Conservation (phyloP, 495 filamentous ascomycete genomes). For the Neurospora sp. region DNA sequence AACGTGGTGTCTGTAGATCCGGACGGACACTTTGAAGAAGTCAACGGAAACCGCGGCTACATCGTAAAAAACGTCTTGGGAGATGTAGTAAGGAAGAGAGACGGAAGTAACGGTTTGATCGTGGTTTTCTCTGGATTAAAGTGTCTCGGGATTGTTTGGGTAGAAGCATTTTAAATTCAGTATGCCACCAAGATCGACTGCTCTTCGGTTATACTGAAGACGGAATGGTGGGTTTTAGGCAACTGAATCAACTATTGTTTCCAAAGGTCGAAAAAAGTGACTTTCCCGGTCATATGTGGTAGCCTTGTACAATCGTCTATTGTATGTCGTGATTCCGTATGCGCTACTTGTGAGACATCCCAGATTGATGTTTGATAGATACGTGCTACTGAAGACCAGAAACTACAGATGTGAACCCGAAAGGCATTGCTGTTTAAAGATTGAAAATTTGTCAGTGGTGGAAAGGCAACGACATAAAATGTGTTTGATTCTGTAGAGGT, state of each 20-base stretch:
- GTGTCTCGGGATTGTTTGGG: background rate
- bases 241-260: background rate
- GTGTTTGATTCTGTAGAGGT: too few relatives aligned
- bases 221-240: background rate
- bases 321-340: background rate
- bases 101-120: background rate
- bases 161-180: background rate
- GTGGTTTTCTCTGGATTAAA: background rate
- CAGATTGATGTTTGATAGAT: background rate
- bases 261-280: background rate
- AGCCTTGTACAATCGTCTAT: background rate
- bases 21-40: background rate
- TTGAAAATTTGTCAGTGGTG: too few relatives aligned
- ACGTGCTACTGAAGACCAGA: too few relatives aligned
- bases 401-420: too few relatives aligned
- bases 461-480: too few relatives aligned
- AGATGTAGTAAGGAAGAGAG: background rate
- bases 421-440: too few relatives aligned
- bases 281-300: background rate
- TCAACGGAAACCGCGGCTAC: background rate
- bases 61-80: background rate
- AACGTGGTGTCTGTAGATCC: background rate
- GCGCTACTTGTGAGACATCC: background rate
- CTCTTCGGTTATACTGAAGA: background rate
- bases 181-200: background rate